Evolutionary conservation across 2,329 filamentous ascomycete genomes (phyloP), one percentile per base, ranked within the genome.

Genomic region (Hortaea werneckii): DNA sequence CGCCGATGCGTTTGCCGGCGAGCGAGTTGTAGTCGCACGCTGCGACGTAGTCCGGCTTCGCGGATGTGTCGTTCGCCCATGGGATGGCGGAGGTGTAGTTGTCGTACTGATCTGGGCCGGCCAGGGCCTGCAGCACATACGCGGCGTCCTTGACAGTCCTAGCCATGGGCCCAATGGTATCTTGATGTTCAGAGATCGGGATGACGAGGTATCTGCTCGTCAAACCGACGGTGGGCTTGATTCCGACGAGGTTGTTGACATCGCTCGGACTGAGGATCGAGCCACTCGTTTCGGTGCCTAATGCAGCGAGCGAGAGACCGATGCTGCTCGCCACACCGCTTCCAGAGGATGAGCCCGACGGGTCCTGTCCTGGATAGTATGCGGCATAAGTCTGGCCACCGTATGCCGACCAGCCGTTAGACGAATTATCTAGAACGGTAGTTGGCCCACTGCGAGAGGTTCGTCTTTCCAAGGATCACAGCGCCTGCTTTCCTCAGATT

Each of bases 171-270:
- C 76, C 77, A 7, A 78, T 65, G 1, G 74, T 76, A 50, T 79
- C 75, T 54, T 76, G 74, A 46, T 71, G 74, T 51, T 76, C 66
- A 28, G 69, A 74, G 47, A 86, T 78, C 0, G 83, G 83, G 8
- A 87, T 76, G 1, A 85, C 81, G 4, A 82, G 67, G 48, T 74
- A 65, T 10, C 78, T 67, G 39, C 77, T 80, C 0, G 76, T 83
- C 3, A 85, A 66, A 0, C 81, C 82, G 1, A 83, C 77, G 0
- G 79, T 82, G 1, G 81, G 79, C 58, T 81, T 82, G 59, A 86
- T 79, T 1, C 79, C 82, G 0, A 83, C 80, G 1, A 84, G 59
- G 46, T 81, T 82, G 65, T 77, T 83, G 5, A 65, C 53, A 26
- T 70, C 57, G 12, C 65, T 66, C 0, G 83, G 82, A 7, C 69